phyloP scores from a whole-genome alignment of 192 early-diverging fungal species.

The Mortierella alpina region DNA sequence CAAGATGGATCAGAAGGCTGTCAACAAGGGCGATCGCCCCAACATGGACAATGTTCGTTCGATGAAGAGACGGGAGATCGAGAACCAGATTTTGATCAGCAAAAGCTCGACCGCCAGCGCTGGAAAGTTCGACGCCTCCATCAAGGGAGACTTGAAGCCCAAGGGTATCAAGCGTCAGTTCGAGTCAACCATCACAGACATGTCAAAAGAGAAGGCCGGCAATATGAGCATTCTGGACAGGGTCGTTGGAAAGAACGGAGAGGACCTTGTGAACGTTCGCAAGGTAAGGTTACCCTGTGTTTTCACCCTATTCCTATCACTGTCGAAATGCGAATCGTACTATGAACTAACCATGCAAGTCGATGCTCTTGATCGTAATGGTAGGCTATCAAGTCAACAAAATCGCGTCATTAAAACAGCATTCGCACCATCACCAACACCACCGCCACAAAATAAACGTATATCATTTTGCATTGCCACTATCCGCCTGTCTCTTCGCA shows the following conservation, averaged over 20 bases:
- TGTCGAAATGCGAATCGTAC: no score
- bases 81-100: conserved; percentile 76
- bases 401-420: conserved; percentile 28
- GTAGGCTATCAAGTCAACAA: conserved; percentile 52
- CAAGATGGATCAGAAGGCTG: conserved; percentile 61
- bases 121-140: conserved; percentile 90
- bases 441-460: conserved; percentile 36
- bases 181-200: conserved; percentile 66
- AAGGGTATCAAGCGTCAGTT: conserved; percentile 84
- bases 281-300: conserved; percentile 45
- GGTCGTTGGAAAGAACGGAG: conserved; percentile 67
- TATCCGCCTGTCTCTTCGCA: background rate
- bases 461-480: conserved; percentile 40
- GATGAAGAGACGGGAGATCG: conserved; percentile 79
- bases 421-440: conserved; percentile 19
- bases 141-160: conserved; percentile 85
- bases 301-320: no score
- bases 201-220: conserved; percentile 75
- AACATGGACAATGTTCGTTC: conserved; percentile 64
- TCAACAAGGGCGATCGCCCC: conserved; percentile 57
- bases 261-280: conserved; percentile 62
- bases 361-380: no score
- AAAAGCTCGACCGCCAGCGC: conserved; percentile 89
- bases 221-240: conserved; percentile 77
- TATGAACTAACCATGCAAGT: no score